These are phyloP conservation scores for Gloeostereum incarnatum DNA, from an alignment of 768 basidiomycete species.

Conservation along the genomic window DNA sequence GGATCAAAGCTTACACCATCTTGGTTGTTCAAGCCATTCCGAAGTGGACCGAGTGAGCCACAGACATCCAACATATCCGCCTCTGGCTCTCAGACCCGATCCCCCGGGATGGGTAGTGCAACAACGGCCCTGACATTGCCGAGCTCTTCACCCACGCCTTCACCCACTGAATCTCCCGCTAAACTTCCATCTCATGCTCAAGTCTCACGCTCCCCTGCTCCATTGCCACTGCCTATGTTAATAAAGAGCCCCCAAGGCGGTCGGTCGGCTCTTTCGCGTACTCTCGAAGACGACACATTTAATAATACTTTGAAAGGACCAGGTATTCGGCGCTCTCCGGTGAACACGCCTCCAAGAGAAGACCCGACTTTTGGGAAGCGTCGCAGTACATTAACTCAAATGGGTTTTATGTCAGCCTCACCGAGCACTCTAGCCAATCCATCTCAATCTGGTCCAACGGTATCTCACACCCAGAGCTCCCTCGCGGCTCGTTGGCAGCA, in stretches of 20 bases:
- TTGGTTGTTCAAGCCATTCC: constrained; percentile 77
- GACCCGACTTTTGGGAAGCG: constrained; percentile 51
- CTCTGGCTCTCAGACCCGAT: constrained; percentile 29
- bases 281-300: constrained; percentile 48
- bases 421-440: constrained; percentile 49
- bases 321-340: constrained; percentile 48
- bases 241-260: constrained; percentile 20
- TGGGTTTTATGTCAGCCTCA: constrained; percentile 38
- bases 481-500: constrained; percentile 91
- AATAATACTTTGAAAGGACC: constrained; percentile 33
- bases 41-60: constrained; percentile 52
- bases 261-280: constrained; percentile 39
- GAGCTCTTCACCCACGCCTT: constrained; percentile 14
- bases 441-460: constrained; percentile 45
- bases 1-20: constrained; percentile 59
- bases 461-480: constrained; percentile 56
- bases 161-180: constrained; percentile 8
- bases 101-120: too few species aligned
- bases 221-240: constrained; percentile 32
- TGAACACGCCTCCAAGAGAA: constrained; percentile 64
- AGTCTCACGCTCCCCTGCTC: constrained; percentile 24
- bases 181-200: constrained; percentile 18
- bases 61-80: constrained; percentile 50
- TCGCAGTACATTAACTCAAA: constrained; percentile 28
- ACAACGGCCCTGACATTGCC: constrained; percentile 14